Evolutionary conservation across 768 basidiomycete species (phyloP), one percentile per base, ranked within the genome.

Genomic region (Termitomyces sp.): DNA sequence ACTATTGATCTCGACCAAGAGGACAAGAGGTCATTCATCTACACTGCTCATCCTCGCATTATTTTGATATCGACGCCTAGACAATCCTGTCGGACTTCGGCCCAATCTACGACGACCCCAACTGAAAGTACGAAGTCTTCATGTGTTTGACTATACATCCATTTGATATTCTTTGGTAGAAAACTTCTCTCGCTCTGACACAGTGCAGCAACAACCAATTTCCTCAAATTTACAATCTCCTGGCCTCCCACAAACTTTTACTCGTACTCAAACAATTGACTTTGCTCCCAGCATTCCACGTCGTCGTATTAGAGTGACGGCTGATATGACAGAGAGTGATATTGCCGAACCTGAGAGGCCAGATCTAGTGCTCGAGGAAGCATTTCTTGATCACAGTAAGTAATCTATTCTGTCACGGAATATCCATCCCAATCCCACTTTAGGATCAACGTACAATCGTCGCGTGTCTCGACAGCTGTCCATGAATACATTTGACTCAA

Each of bases 181-280:
- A 7, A 62, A 63, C 35, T 69, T 76, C 49, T 70, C 68, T 15
- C 68, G 71, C 52, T 74, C 68, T 55, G 75, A 72, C 22, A 77
- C 75, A 7, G 59, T 72, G 11, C 37, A 66, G 54, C n/a, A 54
- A 28, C 62, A 62, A 41, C 22, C 53, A 21, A 47, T 45, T 5
- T 47, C 45, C 6, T 53, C 61, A 15, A 19, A 55, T 41, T 21
- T 38, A 22, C 44, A 43, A 10, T 37, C 56, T 28, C 58, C 46
- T n/a, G 55, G 60, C 10, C 47, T 54, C 21, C 57, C 62, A 5
- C 64, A 64, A 45, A 57, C 57, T 9, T 72, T 76, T 43, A 70
- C 69, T 44, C 70, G 74, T 9, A 70, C 74, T 14, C 74, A 74
- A 60, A 77, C 74, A 0, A 68, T 77, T 4, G 74, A 75, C 45